Evolutionary conservation across 371 early-diverging fungal genomes (phyloP).

Genomic region (Basidiobolus heterosporus): DNA sequence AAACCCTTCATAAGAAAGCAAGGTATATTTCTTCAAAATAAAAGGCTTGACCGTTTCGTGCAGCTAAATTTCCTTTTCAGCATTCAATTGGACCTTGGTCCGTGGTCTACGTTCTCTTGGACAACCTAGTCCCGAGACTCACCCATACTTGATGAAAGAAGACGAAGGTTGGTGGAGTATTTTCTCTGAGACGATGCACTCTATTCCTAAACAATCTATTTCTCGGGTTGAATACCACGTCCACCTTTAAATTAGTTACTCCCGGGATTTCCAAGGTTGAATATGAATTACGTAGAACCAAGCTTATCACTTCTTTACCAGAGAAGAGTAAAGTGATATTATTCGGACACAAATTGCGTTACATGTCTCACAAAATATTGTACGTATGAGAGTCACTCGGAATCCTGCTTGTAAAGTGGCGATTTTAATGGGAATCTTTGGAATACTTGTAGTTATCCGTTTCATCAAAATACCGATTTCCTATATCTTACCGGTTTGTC

Average conservation of each 20-base stretch:
- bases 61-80: too few relatives aligned
- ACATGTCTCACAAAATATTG: conserved; percentile 81
- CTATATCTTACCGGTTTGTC: conserved; percentile 47
- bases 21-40: too few relatives aligned
- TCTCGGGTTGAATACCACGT: background rate
- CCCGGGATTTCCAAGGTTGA: conserved; percentile 57
- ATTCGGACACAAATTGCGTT: conserved; percentile 63
- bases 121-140: conserved; percentile 61
- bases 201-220: too few relatives aligned
- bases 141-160: conserved; percentile 59
- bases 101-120: conserved; percentile 17
- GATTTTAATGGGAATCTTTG: too few relatives aligned
- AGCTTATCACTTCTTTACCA: conserved; percentile 39
- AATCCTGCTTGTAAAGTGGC: too few relatives aligned
- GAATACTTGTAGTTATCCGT: conserved; percentile 46
- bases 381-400: conserved; percentile 10
- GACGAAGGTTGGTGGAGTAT: conserved; percentile 33
- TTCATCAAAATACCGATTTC: conserved; percentile 82
- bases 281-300: conserved; percentile 54
- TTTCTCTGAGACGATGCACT: background rate
- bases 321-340: conserved; percentile 49
- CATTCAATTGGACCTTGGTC: too few relatives aligned
- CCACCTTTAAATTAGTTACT: conserved; percentile 41
- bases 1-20: too few relatives aligned
- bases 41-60: too few relatives aligned